Evolutionary conservation across 768 basidiomycete genomes (phyloP).

Genomic region (Crassisporium funariophilum): DNA sequence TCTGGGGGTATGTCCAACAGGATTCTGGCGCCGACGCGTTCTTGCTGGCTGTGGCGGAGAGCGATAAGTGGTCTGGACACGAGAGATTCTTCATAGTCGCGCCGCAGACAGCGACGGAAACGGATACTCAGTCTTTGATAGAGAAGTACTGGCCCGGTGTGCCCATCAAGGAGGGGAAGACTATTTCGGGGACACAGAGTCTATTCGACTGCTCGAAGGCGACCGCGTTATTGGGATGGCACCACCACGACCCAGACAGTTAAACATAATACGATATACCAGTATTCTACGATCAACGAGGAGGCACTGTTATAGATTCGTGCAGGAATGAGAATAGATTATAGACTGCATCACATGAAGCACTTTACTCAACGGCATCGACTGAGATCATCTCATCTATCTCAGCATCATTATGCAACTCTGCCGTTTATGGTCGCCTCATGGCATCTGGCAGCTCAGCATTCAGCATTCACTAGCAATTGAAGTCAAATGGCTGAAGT

Average conservation of each 20-base stretch:
- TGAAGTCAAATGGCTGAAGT: no score
- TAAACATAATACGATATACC: no score
- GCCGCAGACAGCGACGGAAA: conserved; percentile 49
- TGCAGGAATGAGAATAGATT: no score
- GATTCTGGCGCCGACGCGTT: conserved; percentile 69
- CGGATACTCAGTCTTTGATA: conserved; percentile 46
- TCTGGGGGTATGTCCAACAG: conserved; percentile 75
- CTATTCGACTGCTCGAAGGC: conserved; percentile 73
- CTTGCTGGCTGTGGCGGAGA: conserved; percentile 50
- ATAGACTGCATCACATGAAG: no score
- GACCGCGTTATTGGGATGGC: conserved; percentile 62
- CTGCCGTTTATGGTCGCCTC: no score
- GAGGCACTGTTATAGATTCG: no score
- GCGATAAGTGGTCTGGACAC: conserved; percentile 54
- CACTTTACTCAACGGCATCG: no score
- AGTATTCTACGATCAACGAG: no score
- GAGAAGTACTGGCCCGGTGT: conserved; percentile 54
- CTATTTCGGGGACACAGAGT: conserved; percentile 40
- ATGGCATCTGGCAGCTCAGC: no score
- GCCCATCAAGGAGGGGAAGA: conserved; percentile 48
- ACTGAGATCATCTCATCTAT: no score
- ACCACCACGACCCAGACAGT: conserved; percentile 51
- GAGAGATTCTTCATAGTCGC: conserved; percentile 71
- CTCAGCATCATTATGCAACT: no score
- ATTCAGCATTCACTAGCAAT: no score